Conservation (phyloP, 2,329 filamentous ascomycete species). For the Lojkania enalia region DNA sequence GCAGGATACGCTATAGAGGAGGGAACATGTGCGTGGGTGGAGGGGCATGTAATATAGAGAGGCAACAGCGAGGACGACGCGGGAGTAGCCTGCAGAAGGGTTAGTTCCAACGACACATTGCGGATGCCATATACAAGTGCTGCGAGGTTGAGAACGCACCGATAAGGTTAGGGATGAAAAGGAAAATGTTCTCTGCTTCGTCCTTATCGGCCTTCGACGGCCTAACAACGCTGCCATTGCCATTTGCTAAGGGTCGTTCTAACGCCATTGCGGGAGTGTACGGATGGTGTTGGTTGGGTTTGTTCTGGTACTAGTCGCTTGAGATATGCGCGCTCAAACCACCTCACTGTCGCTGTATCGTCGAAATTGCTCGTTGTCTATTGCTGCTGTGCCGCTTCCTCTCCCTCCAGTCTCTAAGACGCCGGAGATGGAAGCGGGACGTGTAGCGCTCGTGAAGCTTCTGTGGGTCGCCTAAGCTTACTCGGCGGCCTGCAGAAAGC, state of each 20-base stretch:
- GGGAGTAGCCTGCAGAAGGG: slow-evolving; percentile 49
- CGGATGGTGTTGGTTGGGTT: too few relatives aligned
- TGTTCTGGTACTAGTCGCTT: too few relatives aligned
- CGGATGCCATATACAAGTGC: too few relatives aligned
- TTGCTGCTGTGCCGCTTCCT: too few relatives aligned
- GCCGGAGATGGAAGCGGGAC: too few relatives aligned
- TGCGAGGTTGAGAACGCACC: slow-evolving; percentile 42
- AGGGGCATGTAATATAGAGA: slow-evolving; percentile 99
- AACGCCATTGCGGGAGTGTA: slow-evolving; percentile 35
- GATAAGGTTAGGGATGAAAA: slow-evolving; percentile 58
- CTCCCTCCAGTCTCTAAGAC: too few relatives aligned
- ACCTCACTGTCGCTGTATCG: too few relatives aligned
- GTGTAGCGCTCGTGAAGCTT: too few relatives aligned
- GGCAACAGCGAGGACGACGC: slow-evolving; percentile 68
- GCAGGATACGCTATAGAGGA: slow-evolving; percentile 91
- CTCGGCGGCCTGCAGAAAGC: too few relatives aligned
- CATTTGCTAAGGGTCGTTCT: slow-evolving; percentile 18
- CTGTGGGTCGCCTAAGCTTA: too few relatives aligned
- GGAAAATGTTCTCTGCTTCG: slow-evolving; percentile 57
- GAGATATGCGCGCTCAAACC: too few relatives aligned
- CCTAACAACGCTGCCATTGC: slow-evolving; percentile 34
- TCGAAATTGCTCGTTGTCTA: too few relatives aligned
- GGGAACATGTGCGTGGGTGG: slow-evolving; percentile 91
- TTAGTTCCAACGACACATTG: background rate
- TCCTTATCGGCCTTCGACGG: slow-evolving; percentile 22